Base-by-base conservation (phyloP, 2,329 filamentous ascomycete species). In the Aphanocladium album region DNA sequence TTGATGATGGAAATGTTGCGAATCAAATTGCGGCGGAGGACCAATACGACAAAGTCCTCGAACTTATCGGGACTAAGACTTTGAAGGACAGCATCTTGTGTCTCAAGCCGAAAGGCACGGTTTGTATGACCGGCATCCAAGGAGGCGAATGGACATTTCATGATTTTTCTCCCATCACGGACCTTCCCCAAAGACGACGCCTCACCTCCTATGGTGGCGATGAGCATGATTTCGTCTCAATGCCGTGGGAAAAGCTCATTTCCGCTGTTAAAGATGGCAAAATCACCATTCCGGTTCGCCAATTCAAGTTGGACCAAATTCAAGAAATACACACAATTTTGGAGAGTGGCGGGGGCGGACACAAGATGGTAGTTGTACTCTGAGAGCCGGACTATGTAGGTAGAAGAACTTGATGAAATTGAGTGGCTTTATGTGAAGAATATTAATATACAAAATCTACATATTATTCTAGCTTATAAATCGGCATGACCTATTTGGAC, bases 121-220 rank as follows among this genome's bases (percentile, higher is more conserved):
- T 57, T 5, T 57, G 54, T 30, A 57, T 57, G 54, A 57, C 54
- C 6, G 54, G 54, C n/a, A 47, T 57, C n/a, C 54, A 57, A 19
- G 54, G 54, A 7, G 54, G 54, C 9, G 54, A 49, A 35, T 57
- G 54, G 54, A 16, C 27, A 11, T 47, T 49, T 12, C 14, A 21
- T 19, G 33, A 27, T 27, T 57, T 57, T 16, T 57, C 41, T 25
- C 54, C 54, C 8, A 46, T 57, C 7, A 47, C 39, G 5, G 54
- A 57, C 25, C 14, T 57, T 14, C 41, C 41, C 2, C 41, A 57
- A 23, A 33, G 35, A 11, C 25, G 35, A 7, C 14, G 35, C 3
- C 56, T 58, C 14, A 51, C 35, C 21, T 49, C 35, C 2, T 51
- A 58, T 19, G 54, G 54, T 2, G 54, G 54, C 21, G 54, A 51